These are phyloP conservation scores for Tolypocladium pustulatum DNA, from an alignment of 2,329 filamentous ascomycete genomes.

Conservation along the genomic window DNA sequence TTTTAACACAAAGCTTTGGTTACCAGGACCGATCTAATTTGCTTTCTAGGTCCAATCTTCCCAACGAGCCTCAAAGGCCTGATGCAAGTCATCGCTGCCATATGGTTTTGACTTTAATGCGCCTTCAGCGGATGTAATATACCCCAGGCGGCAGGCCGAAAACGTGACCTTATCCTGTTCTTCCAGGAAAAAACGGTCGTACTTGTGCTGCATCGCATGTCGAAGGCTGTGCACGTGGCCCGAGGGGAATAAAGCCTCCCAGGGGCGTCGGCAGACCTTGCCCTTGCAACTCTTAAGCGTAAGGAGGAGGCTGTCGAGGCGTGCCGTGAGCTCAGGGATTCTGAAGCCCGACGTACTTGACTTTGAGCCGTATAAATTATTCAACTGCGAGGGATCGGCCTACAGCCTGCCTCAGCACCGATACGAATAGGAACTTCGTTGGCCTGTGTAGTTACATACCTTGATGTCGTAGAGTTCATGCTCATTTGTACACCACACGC, in stretches of 20 bases:
- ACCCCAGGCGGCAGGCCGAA: slow-evolving; percentile 42
- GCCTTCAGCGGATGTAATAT: slow-evolving; percentile 22
- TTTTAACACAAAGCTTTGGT: background rate
- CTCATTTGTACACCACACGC: slow-evolving; percentile 59
- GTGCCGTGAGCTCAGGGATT: slow-evolving; percentile 29
- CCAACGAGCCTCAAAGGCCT: background rate
- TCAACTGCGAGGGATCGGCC: slow-evolving; percentile 41
- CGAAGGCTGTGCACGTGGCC: slow-evolving; percentile 38
- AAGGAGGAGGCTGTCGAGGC: slow-evolving; percentile 48
- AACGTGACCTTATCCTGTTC: slow-evolving; percentile 37
- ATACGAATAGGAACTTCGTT: background rate
- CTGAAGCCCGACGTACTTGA: slow-evolving; percentile 16
- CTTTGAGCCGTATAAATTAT: slow-evolving; percentile 27
- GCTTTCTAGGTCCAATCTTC: background rate
- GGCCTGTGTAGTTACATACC: slow-evolving; percentile 13
- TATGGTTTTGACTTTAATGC: background rate
- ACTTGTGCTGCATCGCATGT: slow-evolving; percentile 36
- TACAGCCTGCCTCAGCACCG: slow-evolving; percentile 11
- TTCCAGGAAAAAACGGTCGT: slow-evolving; percentile 39
- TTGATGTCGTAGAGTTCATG: slow-evolving; percentile 55
- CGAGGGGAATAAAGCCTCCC: slow-evolving; percentile 43
- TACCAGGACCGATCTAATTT: background rate
- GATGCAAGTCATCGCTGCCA: background rate
- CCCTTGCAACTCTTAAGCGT: slow-evolving; percentile 52
- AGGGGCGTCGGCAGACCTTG: slow-evolving; percentile 41